Base-by-base conservation (phyloP, 805 yeast species). In the Tetrapisispora iriomotensis region DNA sequence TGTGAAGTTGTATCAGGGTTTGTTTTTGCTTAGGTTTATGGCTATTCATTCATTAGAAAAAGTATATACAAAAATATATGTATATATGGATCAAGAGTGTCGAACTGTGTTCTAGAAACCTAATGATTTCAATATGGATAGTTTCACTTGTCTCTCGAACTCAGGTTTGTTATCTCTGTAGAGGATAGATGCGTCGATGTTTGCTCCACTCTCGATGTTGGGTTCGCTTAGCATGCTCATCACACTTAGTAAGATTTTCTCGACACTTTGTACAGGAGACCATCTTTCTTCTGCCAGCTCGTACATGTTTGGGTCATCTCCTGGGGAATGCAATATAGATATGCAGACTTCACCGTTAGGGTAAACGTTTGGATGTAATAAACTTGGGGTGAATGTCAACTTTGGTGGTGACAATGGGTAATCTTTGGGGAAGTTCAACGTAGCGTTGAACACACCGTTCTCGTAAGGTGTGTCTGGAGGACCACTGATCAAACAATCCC, bases 211-310 rank as follows among this genome's bases (percentile, higher is more conserved):
- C 60, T 90, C 96, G 24, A 84, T 81, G 56, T 92, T 92, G 3
- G 98, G 97, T 61, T 92, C 95, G 20, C 96, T 95, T 44, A 92
- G 70, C 96, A 92, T 88, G 53, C 95, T 83, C 72, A 88, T 77
- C 18, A 92, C 97, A 60, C 94, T 82, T 43, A 92, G 64, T 45
- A 92, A 67, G 44, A 92, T 92, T 71, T 92, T 92, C 64, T 92
- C 98, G n/a, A 92, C 88, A 56, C 94, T 83, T 60, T 92, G 98
- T 23, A 92, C 88, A 0, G 98, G 98, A 6, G 94, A 83, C 98
- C 98, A 92, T 48, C 98, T 69, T 64, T 92, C 98, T 50, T 88
- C 94, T 0, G 97, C 95, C 23, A 84, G 64, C 61, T 92, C 98
- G 63, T 92, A 92, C 71, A 82, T 87, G 59, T 87, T 76, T 17